Conservation (phyloP, 225 moss, liverwort and hornwort genomes). For the Ulota crispa region DNA sequence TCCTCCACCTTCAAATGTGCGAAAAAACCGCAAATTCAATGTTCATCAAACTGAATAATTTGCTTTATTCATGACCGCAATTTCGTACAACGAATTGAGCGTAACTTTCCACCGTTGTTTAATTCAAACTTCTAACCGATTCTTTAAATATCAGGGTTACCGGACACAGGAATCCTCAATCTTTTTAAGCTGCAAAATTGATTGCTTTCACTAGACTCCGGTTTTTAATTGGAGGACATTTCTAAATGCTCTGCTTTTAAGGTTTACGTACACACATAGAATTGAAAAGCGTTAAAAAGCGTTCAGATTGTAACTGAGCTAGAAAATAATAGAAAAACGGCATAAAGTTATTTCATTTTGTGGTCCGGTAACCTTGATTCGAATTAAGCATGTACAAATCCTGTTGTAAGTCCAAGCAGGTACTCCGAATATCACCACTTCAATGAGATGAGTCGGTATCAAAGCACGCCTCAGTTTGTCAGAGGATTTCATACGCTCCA, state of each 20-base stretch:
- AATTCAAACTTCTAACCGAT: neutral
- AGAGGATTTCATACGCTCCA: conserved; percentile 46
- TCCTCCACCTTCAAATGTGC: conserved; percentile 48
- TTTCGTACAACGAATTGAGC: neutral
- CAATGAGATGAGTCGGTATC: conserved; percentile 54
- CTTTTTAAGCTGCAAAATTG: too few relatives aligned
- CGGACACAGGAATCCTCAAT: too few relatives aligned
- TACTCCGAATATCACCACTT: conserved; percentile 37
- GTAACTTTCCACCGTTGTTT: neutral
- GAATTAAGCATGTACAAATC: neutral
- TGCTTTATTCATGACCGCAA: neutral
- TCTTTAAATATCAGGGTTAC: neutral
- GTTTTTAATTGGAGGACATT: too few relatives aligned
- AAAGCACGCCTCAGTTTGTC: conserved; percentile 49
- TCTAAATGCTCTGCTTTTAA: too few relatives aligned
- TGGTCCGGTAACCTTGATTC: too few relatives aligned
- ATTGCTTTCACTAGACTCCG: too few relatives aligned
- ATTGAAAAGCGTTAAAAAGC: too few relatives aligned
- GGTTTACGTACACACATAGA: too few relatives aligned
- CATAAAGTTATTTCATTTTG: too few relatives aligned
- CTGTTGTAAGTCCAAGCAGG: neutral
- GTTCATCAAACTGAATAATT: neutral
- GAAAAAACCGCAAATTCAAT: neutral
- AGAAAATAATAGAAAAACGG: too few relatives aligned
- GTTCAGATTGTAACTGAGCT: too few relatives aligned